These are phyloP conservation scores for Chaetothyriales sp. DNA, from an alignment of 2,329 filamentous ascomycete genomes.

Conservation along the genomic window DNA sequence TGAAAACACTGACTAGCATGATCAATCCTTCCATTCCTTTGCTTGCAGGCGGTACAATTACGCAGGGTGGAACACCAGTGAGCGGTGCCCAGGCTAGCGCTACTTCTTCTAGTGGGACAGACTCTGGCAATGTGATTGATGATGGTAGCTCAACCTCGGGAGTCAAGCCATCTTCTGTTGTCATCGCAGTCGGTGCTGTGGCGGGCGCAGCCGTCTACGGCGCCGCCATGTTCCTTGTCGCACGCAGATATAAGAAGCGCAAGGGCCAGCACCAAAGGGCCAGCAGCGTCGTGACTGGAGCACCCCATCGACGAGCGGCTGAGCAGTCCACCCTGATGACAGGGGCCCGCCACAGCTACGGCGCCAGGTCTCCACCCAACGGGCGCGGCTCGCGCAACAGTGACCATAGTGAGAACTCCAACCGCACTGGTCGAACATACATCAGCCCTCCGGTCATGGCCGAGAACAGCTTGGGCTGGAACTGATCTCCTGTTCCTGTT, in stretches of 20 bases:
- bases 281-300: slow-evolving; percentile 51
- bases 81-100: slow-evolving; percentile 24
- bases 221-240: slow-evolving; percentile 85
- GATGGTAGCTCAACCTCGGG: slow-evolving; percentile 21
- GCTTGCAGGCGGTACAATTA: slow-evolving; percentile 32
- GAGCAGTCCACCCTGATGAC: slow-evolving; percentile 25
- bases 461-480: slow-evolving; percentile 92
- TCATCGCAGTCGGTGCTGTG: slow-evolving; percentile 62
- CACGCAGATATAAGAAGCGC: slow-evolving; percentile 78
- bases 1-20: slow-evolving; percentile 57
- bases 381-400: slow-evolving; percentile 45
- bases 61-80: slow-evolving; percentile 25
- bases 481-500: slow-evolving; percentile 51
- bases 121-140: slow-evolving; percentile 20
- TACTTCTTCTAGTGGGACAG: slow-evolving; percentile 35
- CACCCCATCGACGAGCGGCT: slow-evolving; percentile 29
- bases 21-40: slow-evolving; percentile 75
- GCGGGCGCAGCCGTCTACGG: slow-evolving; percentile 74
- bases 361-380: slow-evolving; percentile 25
- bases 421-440: slow-evolving; percentile 45
- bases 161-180: slow-evolving; percentile 36
- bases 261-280: slow-evolving; percentile 60
- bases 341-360: slow-evolving; percentile 42
- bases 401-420: slow-evolving; percentile 38
- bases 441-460: slow-evolving; percentile 85